Percentiles rank a stretch among this genome's conserved stretches.
These are phyloP conservation scores for Penicillium roqueforti DNA, from an alignment of 495 filamentous ascomycete genomes.

Conservation along the genomic window DNA sequence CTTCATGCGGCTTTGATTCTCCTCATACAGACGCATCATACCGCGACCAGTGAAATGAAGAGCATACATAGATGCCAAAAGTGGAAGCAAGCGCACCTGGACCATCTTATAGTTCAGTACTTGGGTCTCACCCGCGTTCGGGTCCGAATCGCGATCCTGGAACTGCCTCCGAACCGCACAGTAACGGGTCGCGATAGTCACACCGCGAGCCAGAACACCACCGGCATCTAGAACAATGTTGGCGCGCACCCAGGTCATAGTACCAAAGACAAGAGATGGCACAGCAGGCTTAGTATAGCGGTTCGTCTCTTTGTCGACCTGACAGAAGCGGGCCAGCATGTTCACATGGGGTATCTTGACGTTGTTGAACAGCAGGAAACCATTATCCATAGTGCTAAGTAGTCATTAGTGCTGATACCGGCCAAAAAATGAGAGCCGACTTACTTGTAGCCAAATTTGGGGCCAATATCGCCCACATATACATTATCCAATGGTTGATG, in stretches of 20 bases:
- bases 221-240: slow-evolving; percentile 67
- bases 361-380: slow-evolving; percentile 67
- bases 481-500: slow-evolving; percentile 67
- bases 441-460: slow-evolving; percentile 65
- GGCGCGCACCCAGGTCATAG: slow-evolving; percentile 66
- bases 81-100: slow-evolving; percentile 63
- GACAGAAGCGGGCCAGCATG: slow-evolving; percentile 64
- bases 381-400: slow-evolving; percentile 66
- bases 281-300: slow-evolving; percentile 61
- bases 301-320: slow-evolving; percentile 57
- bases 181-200: slow-evolving; percentile 71
- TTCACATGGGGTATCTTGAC: slow-evolving; percentile 64
- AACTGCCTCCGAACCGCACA: slow-evolving; percentile 66
- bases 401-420: background rate
- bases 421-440: background rate
- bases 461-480: slow-evolving; percentile 69
- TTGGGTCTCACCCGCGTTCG: slow-evolving; percentile 57
- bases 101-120: slow-evolving; percentile 75
- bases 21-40: slow-evolving; percentile 62
- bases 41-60: slow-evolving; percentile 68
- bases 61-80: slow-evolving; percentile 70
- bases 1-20: slow-evolving; percentile 62
- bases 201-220: slow-evolving; percentile 63
- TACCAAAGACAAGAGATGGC: slow-evolving; percentile 65
- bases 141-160: slow-evolving; percentile 59